Conservation (phyloP, 257 asterid species). For the Ophiorrhiza pumila region DNA sequence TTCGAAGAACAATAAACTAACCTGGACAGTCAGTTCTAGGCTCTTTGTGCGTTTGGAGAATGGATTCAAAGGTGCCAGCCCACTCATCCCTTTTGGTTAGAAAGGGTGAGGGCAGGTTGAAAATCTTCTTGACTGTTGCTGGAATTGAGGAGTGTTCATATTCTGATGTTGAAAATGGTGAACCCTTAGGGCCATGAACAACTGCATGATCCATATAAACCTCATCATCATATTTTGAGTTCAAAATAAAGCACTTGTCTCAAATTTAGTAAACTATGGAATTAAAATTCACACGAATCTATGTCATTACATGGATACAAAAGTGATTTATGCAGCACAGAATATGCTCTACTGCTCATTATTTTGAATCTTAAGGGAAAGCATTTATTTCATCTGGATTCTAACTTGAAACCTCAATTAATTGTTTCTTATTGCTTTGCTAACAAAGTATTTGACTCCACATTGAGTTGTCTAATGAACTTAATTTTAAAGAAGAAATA, state of each 20-base stretch:
- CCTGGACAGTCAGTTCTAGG: slow-evolving; percentile 94
- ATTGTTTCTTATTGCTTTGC: too few relatives aligned
- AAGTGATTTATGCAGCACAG: too few relatives aligned
- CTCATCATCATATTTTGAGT: not conserved
- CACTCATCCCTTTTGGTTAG: slow-evolving; percentile 78
- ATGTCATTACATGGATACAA: too few relatives aligned
- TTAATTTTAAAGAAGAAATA: too few relatives aligned
- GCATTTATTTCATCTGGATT: too few relatives aligned
- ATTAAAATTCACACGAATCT: too few relatives aligned
- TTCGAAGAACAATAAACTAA: slow-evolving; percentile 13
- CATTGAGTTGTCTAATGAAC: too few relatives aligned
- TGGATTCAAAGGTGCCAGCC: slow-evolving; percentile 78
- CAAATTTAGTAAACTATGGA: too few relatives aligned
- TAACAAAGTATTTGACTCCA: too few relatives aligned
- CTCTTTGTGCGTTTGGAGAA: slow-evolving; percentile 37
- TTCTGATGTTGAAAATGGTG: slow-evolving; percentile 61
- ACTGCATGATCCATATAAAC: slow-evolving; percentile 41
- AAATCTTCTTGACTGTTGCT: slow-evolving; percentile 83
- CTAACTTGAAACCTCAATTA: too few relatives aligned
- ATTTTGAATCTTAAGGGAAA: too few relatives aligned
- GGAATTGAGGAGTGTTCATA: slow-evolving; percentile 92
- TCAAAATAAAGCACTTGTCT: not conserved
- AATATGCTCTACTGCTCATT: too few relatives aligned
- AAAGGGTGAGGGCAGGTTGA: slow-evolving; percentile 67
- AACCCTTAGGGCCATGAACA: slow-evolving; percentile 81